These are phyloP conservation scores for Arachis hypogaea DNA, from an alignment of 306 rosid species.

Conservation along the genomic window DNA sequence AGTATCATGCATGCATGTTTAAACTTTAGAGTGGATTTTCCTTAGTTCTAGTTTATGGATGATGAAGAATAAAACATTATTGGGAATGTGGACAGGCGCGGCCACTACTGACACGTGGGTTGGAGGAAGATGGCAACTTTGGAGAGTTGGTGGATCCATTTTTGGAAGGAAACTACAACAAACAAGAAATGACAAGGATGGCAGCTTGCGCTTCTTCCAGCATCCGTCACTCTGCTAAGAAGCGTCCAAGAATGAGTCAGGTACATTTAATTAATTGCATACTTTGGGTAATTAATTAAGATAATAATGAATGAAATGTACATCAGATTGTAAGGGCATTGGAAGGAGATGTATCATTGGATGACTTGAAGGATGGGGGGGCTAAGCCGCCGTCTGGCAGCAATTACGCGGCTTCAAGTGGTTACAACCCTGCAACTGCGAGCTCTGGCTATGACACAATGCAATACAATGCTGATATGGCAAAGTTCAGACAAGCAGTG, in stretches of 20 bases:
- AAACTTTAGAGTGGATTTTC: too few relatives aligned
- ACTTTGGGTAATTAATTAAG: too few relatives aligned
- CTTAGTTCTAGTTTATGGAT: too few relatives aligned
- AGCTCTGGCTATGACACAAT: conserved; percentile 63
- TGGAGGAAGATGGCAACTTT: conserved; percentile 66
- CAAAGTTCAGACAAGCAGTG: conserved; percentile 62
- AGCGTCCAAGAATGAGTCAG: conserved; percentile 92
- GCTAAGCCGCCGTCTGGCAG: conserved; percentile 39
- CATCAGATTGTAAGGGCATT: conserved; percentile 69
- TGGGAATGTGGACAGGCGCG: conserved; percentile 67
- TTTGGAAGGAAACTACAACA: conserved; percentile 59
- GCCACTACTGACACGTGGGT: conserved; percentile 59
- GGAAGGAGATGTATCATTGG: conserved; percentile 75
- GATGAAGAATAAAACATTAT: not conserved
- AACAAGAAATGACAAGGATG: conserved; percentile 70
- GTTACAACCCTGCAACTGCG: conserved; percentile 33
- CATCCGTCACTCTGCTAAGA: conserved; percentile 82
- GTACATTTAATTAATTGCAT: conserved; percentile 33
- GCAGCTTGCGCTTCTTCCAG: conserved; percentile 81
- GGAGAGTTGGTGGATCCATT: conserved; percentile 65
- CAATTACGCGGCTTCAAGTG: conserved; percentile 19
- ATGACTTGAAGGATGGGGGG: conserved; percentile 64
- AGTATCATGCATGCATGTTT: conserved; percentile 29
- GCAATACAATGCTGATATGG: conserved; percentile 64
- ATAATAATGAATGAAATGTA: not conserved